Percentiles rank a stretch among this genome's conserved stretches.
phyloP scores from a whole-genome alignment of 225 moss, liverwort and hornwort genomes.

The Physcomitrium patens region DNA sequence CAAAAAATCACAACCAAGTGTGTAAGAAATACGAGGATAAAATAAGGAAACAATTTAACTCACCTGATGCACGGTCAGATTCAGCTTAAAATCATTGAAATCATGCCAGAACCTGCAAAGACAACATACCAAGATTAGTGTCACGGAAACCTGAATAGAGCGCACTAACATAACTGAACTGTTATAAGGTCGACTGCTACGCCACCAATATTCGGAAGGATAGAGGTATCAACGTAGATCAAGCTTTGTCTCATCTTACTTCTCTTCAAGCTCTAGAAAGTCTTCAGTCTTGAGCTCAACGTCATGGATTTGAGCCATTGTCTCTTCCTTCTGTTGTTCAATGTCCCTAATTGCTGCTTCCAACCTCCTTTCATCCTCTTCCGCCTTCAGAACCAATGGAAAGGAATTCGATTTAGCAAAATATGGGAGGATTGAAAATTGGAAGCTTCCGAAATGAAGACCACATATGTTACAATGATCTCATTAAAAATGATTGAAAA shows the following conservation, averaged over 20 bases:
- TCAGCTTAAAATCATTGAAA: slow-evolving; percentile 92
- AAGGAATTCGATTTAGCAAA: slow-evolving; percentile 30
- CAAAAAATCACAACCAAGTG: slow-evolving; percentile 13
- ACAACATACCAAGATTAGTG: slow-evolving; percentile 26
- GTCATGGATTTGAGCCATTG: slow-evolving; percentile 68
- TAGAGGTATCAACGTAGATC: slow-evolving; percentile 12
- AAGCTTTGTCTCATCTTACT: slow-evolving; percentile 48
- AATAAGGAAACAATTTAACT: slow-evolving; percentile 15
- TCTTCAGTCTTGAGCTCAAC: slow-evolving; percentile 86
- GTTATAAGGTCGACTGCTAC: slow-evolving; percentile 16
- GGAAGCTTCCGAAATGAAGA: slow-evolving; percentile 2
- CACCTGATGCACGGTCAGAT: slow-evolving; percentile 93
- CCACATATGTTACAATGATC: slow-evolving; percentile 12
- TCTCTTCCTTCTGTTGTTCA: slow-evolving; percentile 81
- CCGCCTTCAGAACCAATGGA: slow-evolving; percentile 54
- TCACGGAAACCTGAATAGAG: slow-evolving; percentile 12
- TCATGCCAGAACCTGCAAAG: slow-evolving; percentile 88
- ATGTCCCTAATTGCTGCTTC: slow-evolving; percentile 74
- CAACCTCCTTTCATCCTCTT: slow-evolving; percentile 89
- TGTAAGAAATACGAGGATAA: slow-evolving; percentile 11
- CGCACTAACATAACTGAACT: background rate
- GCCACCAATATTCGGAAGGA: slow-evolving; percentile 8
- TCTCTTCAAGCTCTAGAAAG: slow-evolving; percentile 86
- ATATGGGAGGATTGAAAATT: slow-evolving; percentile 16
- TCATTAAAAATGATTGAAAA: too few relatives aligned